Conservation (phyloP, 2,329 filamentous ascomycete species). For the Fusarium coicis region DNA sequence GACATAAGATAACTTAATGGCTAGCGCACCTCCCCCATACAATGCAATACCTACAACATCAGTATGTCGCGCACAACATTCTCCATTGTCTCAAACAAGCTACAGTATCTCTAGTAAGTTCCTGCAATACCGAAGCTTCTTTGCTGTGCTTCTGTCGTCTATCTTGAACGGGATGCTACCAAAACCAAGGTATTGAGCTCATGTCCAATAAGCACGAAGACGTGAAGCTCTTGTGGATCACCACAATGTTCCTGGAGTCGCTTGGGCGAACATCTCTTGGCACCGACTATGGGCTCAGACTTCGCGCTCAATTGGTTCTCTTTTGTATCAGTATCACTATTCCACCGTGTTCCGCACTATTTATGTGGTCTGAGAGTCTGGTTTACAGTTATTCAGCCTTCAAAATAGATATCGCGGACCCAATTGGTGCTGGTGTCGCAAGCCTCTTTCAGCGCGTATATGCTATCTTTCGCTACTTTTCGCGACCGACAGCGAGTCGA, state of each 20-base stretch:
- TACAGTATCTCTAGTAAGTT: background rate
- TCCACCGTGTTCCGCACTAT: conserved; percentile 2
- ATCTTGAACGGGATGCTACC: rapidly evolving
- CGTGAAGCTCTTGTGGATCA: rapidly evolving
- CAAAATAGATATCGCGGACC: background rate
- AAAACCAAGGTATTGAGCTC: background rate
- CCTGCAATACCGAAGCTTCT: rapidly evolving
- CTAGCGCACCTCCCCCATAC: no score
- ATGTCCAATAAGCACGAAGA: background rate
- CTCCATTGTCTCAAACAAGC: no score
- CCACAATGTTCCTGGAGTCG: background rate
- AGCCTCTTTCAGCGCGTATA: background rate
- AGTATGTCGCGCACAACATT: no score
- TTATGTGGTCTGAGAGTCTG: background rate
- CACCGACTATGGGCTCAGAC: rapidly evolving
- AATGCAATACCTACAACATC: no score
- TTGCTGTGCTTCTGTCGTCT: no score
- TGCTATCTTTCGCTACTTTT: background rate
- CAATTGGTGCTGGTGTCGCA: conserved; percentile 1
- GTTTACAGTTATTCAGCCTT: conserved; percentile 2
- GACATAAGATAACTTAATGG: no score
- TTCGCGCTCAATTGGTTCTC: no score
- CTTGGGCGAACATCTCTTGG: background rate
- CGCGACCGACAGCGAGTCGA: background rate
- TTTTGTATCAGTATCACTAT: background rate